Evolutionary conservation across 2,329 filamentous ascomycete species (phyloP).

Genomic region (Fusarium camptoceras): DNA sequence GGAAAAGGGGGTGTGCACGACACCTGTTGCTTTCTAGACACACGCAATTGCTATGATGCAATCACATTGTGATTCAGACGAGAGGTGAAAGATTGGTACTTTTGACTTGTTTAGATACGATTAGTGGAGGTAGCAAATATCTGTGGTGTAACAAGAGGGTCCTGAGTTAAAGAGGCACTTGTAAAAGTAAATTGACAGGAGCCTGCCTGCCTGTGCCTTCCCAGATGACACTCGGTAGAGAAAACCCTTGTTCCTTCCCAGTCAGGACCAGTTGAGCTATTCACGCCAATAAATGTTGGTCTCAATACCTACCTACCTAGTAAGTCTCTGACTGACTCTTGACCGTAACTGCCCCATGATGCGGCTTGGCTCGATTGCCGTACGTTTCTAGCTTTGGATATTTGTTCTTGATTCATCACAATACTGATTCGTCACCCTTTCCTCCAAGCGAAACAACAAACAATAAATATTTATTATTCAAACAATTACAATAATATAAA

Average conservation of each 20-base stretch:
- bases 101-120: background rate
- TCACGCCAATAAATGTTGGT: constrained; percentile 4
- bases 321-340: background rate
- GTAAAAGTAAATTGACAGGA: background rate
- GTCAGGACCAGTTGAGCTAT: constrained; percentile 13
- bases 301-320: background rate
- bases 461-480: background rate
- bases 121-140: background rate
- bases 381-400: background rate
- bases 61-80: background rate
- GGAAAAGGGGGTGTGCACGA: constrained; percentile 28
- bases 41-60: background rate
- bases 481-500: background rate
- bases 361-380: background rate
- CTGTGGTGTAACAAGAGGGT: background rate
- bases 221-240: background rate
- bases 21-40: background rate
- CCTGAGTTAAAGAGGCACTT: background rate
- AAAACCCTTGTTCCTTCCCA: constrained; percentile 14
- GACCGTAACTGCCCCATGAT: background rate
- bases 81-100: background rate
- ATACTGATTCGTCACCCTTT: background rate
- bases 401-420: background rate
- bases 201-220: background rate
- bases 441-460: constrained; percentile 1